These are phyloP conservation scores for Sparassis latifolia DNA, from an alignment of 1,284 basidiomycete species.

Conservation along the genomic window DNA sequence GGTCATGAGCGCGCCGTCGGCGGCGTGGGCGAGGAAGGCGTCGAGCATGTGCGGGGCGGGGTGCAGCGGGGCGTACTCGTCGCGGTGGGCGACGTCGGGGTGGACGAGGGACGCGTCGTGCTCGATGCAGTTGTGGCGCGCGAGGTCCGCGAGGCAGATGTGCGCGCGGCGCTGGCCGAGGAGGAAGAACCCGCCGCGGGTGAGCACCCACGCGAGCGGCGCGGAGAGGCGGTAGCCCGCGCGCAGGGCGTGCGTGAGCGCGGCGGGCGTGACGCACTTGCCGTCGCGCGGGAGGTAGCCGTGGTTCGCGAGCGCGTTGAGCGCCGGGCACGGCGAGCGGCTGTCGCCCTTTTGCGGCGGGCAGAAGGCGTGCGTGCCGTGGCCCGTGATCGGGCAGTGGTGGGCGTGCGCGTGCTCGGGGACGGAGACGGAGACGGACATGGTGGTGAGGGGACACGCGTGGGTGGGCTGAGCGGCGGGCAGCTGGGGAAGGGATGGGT, in stretches of 20 bases:
- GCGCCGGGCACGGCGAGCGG: slow-evolving; percentile 43
- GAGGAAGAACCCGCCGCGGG: slow-evolving; percentile 20
- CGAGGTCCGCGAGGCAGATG: slow-evolving; percentile 23
- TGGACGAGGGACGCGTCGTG: slow-evolving; percentile 31
- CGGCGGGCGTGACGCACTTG: slow-evolving; percentile 16
- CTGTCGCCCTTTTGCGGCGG: slow-evolving; percentile 13
- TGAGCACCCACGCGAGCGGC: slow-evolving; percentile 21
- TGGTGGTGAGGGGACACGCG: background rate
- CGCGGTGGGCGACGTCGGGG: slow-evolving; percentile 18
- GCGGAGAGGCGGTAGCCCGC: slow-evolving; percentile 22
- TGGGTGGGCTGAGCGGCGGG: no score
- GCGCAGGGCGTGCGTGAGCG: slow-evolving; percentile 19
- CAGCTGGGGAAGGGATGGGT: no score
- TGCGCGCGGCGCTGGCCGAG: slow-evolving; percentile 17
- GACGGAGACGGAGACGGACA: background rate
- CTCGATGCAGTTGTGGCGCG: slow-evolving; percentile 28
- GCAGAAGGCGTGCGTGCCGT: slow-evolving; percentile 20
- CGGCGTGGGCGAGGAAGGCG: slow-evolving; percentile 16
- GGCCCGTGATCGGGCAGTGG: slow-evolving; percentile 20
- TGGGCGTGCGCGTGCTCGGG: slow-evolving; percentile 2
- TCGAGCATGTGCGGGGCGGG: slow-evolving; percentile 15
- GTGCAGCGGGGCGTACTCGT: slow-evolving; percentile 21
- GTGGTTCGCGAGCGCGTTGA: slow-evolving; percentile 43
- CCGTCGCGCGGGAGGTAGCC: slow-evolving; percentile 33
- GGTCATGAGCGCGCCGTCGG: slow-evolving; percentile 16